phyloP scores from a whole-genome alignment of 2,329 filamentous ascomycete genomes.

The Stachybotrys chlorohalonatus region DNA sequence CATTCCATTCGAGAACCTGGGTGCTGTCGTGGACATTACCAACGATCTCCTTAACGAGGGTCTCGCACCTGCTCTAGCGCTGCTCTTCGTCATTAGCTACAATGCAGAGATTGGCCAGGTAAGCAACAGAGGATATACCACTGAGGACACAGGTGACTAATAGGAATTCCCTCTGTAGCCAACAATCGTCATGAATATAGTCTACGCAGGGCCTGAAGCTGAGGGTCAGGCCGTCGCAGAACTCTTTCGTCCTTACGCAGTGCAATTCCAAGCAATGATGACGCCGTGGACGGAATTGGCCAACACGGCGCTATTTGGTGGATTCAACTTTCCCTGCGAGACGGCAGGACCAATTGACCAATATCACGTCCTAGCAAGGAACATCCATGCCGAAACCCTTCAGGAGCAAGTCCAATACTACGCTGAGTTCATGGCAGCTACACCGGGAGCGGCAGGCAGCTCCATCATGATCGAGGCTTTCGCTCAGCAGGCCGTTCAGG shows the following conservation, averaged over 20 bases:
- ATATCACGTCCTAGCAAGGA: not conserved
- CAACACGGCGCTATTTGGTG: not conserved
- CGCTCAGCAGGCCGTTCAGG: slow-evolving; percentile 27
- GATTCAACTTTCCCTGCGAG: not conserved
- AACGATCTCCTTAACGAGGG: not conserved
- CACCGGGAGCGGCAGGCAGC: slow-evolving; percentile 7
- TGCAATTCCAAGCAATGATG: slow-evolving; percentile 22
- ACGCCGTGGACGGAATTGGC: not conserved
- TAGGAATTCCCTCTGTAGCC: not conserved
- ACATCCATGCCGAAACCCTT: not conserved
- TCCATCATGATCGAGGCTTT: slow-evolving; percentile 51
- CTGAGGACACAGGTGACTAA: not conserved
- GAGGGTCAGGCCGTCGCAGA: slow-evolving; percentile 30
- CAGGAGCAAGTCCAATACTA: not conserved
- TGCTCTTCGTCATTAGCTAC: not conserved
- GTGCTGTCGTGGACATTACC: not conserved
- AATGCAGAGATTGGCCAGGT: not conserved
- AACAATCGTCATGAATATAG: slow-evolving; percentile 29
- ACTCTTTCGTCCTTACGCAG: slow-evolving; percentile 32
- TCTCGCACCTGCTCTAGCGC: not conserved
- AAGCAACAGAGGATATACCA: not conserved
- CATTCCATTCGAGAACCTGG: not conserved
- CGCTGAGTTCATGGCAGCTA: slow-evolving; percentile 2
- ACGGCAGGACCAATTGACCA: not conserved
- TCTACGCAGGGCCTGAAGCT: slow-evolving; percentile 31